Conservation (phyloP, 1,139 yeast genomes). For the Kazachstania sp. region DNA sequence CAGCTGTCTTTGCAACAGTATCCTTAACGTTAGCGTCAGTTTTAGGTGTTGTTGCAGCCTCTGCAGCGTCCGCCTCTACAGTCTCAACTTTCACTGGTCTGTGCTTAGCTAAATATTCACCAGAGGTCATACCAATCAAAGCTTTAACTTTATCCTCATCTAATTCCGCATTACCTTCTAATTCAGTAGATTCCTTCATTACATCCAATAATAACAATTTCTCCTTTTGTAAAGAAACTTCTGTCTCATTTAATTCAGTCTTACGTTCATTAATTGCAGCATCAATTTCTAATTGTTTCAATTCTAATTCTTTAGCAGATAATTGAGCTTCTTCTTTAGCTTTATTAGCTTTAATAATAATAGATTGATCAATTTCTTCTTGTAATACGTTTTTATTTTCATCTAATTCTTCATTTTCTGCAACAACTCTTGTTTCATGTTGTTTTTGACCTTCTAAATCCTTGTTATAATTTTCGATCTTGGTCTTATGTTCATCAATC, state of each 20-base stretch:
- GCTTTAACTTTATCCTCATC: slow-evolving; percentile 26
- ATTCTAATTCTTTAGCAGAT: slow-evolving; percentile 26
- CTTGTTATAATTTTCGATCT: slow-evolving; percentile 20
- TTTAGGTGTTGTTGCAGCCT: neutral
- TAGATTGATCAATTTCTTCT: slow-evolving; percentile 14
- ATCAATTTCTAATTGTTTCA: slow-evolving; percentile 28
- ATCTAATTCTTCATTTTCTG: slow-evolving; percentile 14
- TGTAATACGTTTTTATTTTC: slow-evolving; percentile 15
- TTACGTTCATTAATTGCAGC: slow-evolving; percentile 27
- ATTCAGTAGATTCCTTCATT: slow-evolving; percentile 21
- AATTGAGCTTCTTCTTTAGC: slow-evolving; percentile 26
- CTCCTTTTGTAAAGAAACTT: slow-evolving; percentile 23
- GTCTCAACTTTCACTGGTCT: neutral
- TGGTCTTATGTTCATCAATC: slow-evolving; percentile 22
- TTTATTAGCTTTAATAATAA: slow-evolving; percentile 19
- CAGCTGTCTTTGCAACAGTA: neutral
- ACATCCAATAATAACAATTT: slow-evolving; percentile 21
- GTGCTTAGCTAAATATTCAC: slow-evolving; percentile 15
- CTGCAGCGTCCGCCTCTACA: neutral
- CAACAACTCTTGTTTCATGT: slow-evolving; percentile 18
- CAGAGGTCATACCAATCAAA: slow-evolving; percentile 26
- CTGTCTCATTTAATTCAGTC: slow-evolving; percentile 24
- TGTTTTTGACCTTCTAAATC: slow-evolving; percentile 19
- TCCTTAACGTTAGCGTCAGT: neutral
- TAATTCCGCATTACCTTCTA: slow-evolving; percentile 23